Conservation (phyloP, 257 asterid genomes). For the Mitragyna speciosa region DNA sequence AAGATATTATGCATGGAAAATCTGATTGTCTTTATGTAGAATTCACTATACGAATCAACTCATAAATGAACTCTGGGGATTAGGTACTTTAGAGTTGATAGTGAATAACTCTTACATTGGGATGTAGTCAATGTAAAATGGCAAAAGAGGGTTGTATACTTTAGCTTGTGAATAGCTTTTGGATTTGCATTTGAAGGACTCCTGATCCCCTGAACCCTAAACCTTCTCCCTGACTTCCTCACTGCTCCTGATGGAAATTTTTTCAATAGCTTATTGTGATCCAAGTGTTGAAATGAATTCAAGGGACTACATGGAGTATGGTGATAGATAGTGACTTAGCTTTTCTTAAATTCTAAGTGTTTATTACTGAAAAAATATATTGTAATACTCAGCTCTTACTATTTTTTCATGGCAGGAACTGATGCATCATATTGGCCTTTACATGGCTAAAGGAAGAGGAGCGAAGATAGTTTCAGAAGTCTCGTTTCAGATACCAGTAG, state of each 20-base stretch:
- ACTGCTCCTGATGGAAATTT: not conserved
- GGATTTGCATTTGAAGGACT: not conserved
- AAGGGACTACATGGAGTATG: not conserved
- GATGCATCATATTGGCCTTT: constrained; percentile 87
- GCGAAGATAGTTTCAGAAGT: constrained; percentile 75
- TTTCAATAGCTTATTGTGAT: not conserved
- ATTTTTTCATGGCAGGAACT: constrained; percentile 43
- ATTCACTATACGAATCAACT: not conserved
- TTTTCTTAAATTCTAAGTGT: not conserved
- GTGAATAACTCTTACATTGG: not conserved
- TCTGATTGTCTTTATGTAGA: not conserved
- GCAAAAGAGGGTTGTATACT: not conserved
- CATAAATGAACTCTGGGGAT: not conserved
- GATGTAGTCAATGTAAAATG: no score
- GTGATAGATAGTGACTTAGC: not conserved
- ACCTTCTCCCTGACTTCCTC: not conserved
- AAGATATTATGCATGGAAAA: not conserved
- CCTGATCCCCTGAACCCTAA: not conserved
- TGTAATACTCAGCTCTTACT: constrained; percentile 12
- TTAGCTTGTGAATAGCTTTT: not conserved
- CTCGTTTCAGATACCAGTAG: constrained; percentile 31
- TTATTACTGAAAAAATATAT: not conserved
- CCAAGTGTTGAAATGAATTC: not conserved
- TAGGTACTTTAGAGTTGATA: not conserved
- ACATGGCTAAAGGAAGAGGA: constrained; percentile 85